Conservation (phyloP, 1,284 basidiomycete genomes). For the Ceratobasidium sp. region DNA sequence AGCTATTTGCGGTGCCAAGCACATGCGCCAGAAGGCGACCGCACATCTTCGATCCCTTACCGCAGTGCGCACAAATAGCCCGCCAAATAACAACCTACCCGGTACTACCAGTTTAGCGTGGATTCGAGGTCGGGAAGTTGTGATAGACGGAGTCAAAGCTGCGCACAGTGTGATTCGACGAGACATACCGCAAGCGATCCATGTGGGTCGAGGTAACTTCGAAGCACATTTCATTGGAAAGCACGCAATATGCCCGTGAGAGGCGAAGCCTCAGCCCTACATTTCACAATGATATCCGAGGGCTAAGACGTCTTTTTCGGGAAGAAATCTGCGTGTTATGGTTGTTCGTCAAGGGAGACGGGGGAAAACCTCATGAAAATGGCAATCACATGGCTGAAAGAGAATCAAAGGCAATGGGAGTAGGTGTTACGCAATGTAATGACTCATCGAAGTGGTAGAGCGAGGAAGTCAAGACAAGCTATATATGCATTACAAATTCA, state of each 20-base stretch:
- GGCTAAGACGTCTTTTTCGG: neutral
- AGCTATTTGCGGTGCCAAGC: too few species aligned
- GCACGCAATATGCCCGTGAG: too few species aligned
- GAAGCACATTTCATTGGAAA: neutral
- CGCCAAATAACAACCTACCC: too few species aligned
- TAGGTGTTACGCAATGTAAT: neutral
- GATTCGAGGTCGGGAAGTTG: neutral
- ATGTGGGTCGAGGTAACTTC: neutral
- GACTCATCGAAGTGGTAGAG: too few species aligned
- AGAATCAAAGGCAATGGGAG: neutral
- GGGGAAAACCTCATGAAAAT: neutral
- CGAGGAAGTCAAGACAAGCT: neutral
- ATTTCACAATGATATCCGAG: neutral
- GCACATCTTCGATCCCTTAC: too few species aligned
- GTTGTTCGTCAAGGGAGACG: neutral
- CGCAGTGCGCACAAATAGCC: too few species aligned
- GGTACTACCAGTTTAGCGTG: neutral
- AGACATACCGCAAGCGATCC: neutral
- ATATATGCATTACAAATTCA: too few species aligned
- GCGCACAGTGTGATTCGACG: neutral
- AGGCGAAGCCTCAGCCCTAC: too few species aligned
- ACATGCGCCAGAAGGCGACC: too few species aligned
- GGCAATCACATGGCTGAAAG: neutral
- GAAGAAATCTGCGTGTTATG: neutral
- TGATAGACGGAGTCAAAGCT: neutral